A percentile compares a stretch with the other conserved stretches of the same genome.
phyloP scores from a whole-genome alignment of 306 rosid species.

The Dalbergia cochinchinensis region DNA sequence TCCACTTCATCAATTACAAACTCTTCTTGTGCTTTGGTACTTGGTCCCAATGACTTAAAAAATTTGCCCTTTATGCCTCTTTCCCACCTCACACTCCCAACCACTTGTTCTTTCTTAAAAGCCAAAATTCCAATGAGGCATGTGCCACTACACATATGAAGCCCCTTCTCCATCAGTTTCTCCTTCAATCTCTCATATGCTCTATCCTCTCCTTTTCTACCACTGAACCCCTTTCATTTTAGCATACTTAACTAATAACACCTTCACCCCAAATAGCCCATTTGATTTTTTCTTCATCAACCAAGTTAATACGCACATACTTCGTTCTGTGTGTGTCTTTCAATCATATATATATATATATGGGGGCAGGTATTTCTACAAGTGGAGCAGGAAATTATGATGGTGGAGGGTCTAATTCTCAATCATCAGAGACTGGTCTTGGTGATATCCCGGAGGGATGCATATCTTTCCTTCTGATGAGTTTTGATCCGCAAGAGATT shows the following conservation, averaged over 20 bases:
- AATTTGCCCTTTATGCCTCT: constrained; percentile 37
- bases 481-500: constrained; percentile 76
- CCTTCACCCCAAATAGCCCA: too few species aligned
- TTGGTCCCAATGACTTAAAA: neutral
- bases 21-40: constrained; percentile 16
- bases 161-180: constrained; percentile 27
- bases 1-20: constrained; percentile 43
- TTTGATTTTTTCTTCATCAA: neutral
- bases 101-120: constrained; percentile 42
- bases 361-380: constrained; percentile 72
- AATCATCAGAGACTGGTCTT: constrained; percentile 46
- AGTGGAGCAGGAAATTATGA: neutral
- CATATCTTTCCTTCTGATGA: constrained; percentile 61
- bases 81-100: constrained; percentile 23
- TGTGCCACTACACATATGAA: constrained; percentile 7
- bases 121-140: constrained; percentile 37
- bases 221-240: constrained; percentile 35
- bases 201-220: constrained; percentile 55
- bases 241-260: neutral
- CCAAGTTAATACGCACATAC: neutral
- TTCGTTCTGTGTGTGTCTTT: neutral
- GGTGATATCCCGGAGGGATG: constrained; percentile 81
- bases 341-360: constrained; percentile 44
- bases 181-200: constrained; percentile 26
- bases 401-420: constrained; percentile 9